Evolutionary conservation across 164 flowering plant species (phyloP).

Genomic region (Malania oleifera): DNA sequence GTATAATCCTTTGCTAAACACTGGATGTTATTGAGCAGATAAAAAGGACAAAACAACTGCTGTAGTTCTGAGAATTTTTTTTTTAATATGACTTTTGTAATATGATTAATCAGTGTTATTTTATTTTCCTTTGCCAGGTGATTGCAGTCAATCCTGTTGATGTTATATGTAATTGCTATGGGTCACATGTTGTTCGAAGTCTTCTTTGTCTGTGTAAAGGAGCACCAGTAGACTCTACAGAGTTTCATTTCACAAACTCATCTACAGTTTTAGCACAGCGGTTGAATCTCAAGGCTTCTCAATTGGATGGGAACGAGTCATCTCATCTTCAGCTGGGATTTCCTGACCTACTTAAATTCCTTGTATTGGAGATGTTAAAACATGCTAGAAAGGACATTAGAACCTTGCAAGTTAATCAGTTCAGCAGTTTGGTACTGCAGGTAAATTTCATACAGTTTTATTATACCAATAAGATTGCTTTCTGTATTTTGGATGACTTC

Average conservation of each 20-base stretch:
- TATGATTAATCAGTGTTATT: not conserved
- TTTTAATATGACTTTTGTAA: not conserved
- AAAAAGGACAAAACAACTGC: not conserved
- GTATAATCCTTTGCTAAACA: not conserved
- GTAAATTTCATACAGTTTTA: constrained; percentile 28
- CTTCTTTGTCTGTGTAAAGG: constrained; percentile 90
- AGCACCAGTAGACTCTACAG: constrained; percentile 47
- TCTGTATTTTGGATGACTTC: not conserved
- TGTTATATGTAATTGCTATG: constrained; percentile 72
- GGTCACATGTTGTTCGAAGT: constrained; percentile 93
- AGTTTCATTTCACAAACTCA: constrained; percentile 56
- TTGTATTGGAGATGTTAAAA: constrained; percentile 52
- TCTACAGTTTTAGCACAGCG: constrained; percentile 54
- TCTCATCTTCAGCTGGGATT: constrained; percentile 38
- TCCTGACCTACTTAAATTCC: constrained; percentile 54
- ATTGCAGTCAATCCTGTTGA: constrained; percentile 48
- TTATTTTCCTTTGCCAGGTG: constrained; percentile 39
- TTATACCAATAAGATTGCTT: too few relatives aligned
- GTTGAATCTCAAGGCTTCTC: constrained; percentile 42
- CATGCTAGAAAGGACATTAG: constrained; percentile 34
- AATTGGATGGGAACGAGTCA: constrained; percentile 17
- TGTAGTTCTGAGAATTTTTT: not conserved
- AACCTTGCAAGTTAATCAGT: constrained; percentile 52
- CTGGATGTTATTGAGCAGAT: not conserved
- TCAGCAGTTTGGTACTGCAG: constrained; percentile 84